Evolutionary conservation across 2,329 filamentous ascomycete genomes (phyloP).

Genomic region (Eurotiales sp.): DNA sequence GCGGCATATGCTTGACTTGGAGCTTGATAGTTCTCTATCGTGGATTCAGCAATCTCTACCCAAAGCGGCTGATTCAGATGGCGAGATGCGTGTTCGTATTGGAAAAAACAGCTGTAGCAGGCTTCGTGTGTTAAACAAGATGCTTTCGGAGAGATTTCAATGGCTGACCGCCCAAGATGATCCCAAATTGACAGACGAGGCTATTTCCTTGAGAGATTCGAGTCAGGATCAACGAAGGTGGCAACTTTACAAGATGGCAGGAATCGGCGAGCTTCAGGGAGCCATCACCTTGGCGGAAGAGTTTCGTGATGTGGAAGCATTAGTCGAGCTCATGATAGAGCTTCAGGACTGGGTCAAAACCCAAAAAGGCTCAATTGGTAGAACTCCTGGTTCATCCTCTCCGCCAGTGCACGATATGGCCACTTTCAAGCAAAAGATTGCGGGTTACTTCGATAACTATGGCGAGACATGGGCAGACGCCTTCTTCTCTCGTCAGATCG

Average conservation of each 20-base stretch:
- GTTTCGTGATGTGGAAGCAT: slow-evolving; percentile 59
- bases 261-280: slow-evolving; percentile 53
- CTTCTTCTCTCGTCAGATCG: slow-evolving; percentile 75
- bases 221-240: slow-evolving; percentile 43
- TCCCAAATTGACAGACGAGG: slow-evolving; percentile 46
- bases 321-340: slow-evolving; percentile 51
- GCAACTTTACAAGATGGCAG: slow-evolving; percentile 45
- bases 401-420: slow-evolving; percentile 26
- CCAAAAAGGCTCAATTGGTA: background rate
- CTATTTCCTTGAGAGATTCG: slow-evolving; percentile 43
- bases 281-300: slow-evolving; percentile 61
- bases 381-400: background rate
- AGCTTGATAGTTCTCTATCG: slow-evolving; percentile 38
- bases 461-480: slow-evolving; percentile 57
- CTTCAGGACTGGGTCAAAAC: slow-evolving; percentile 36
- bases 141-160: slow-evolving; percentile 56
- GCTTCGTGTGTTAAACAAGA: slow-evolving; percentile 56
- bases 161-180: slow-evolving; percentile 56
- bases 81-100: slow-evolving; percentile 42
- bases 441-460: slow-evolving; percentile 49
- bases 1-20: slow-evolving; percentile 36
- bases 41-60: slow-evolving; percentile 33
- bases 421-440: slow-evolving; percentile 36
- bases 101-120: slow-evolving; percentile 51
- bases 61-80: slow-evolving; percentile 29